Percentiles rank a stretch among this genome's conserved stretches.
Evolutionary conservation across 805 yeast species (phyloP).

Genomic region (Yarrowia yakushimensis): DNA sequence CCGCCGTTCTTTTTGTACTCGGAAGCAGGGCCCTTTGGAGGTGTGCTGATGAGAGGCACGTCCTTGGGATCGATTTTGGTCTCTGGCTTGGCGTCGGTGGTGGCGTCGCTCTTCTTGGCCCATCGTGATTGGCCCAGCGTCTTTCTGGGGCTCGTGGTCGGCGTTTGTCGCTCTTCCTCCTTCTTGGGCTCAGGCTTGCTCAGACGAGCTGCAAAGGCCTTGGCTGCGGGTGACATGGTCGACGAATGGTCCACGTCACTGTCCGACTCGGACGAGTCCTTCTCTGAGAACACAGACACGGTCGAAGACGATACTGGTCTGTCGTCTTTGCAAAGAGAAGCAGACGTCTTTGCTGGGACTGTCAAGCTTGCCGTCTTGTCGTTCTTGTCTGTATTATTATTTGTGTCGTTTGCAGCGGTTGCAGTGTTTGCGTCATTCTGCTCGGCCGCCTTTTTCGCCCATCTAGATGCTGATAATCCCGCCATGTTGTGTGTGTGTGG

Average conservation of each 20-base stretch:
- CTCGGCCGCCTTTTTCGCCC: slow-evolving; percentile 19
- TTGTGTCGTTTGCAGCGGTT: not conserved
- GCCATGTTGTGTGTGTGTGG: slow-evolving; percentile 1
- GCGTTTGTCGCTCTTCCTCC: not conserved
- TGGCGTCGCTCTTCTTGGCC: not conserved
- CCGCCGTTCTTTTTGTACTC: not conserved
- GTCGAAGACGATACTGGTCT: slow-evolving; percentile 6
- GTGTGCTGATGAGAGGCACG: slow-evolving; percentile 12
- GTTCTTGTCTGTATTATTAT: not conserved
- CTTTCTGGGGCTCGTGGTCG: not conserved
- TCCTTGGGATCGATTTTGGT: slow-evolving; percentile 8
- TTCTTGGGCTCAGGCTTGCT: not conserved
- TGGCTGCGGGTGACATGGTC: slow-evolving; percentile 14
- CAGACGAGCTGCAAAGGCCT: slow-evolving; percentile 15
- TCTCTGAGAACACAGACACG: slow-evolving; percentile 11
- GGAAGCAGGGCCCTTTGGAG: slow-evolving; percentile 12
- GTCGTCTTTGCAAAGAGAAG: not conserved
- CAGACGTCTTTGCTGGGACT: not conserved
- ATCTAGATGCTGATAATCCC: slow-evolving; percentile 18
- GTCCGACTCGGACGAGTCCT: slow-evolving; percentile 8
- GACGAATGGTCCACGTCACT: slow-evolving; percentile 4
- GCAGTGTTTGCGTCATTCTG: not conserved
- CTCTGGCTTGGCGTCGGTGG: not conserved
- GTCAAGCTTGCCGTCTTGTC: not conserved
- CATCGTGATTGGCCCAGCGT: not conserved